Percentiles rank a stretch among this genome's conserved stretches.
These are phyloP conservation scores for Poa pratensis DNA, from an alignment of 176 grass and related monocot species.

Conservation along the genomic window DNA sequence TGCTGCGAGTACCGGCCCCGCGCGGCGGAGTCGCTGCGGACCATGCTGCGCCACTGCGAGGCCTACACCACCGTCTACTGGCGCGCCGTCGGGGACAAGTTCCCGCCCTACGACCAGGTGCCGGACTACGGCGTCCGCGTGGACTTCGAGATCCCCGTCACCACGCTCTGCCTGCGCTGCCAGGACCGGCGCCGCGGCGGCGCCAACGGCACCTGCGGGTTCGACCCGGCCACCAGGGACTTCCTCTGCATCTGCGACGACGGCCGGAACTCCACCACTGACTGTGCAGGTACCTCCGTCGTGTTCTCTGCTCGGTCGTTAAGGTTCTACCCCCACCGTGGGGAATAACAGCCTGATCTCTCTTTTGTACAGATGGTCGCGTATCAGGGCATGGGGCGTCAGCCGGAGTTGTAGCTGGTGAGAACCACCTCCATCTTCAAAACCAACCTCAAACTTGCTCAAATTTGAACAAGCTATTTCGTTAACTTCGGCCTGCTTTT, in stretches of 20 bases:
- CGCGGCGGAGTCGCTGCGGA: conserved; percentile 65
- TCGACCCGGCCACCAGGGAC: conserved; percentile 58
- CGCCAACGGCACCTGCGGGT: conserved; percentile 69
- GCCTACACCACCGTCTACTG: conserved; percentile 81
- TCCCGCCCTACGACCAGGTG: conserved; percentile 87
- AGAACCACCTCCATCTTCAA: not conserved
- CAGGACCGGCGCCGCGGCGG: conserved; percentile 58
- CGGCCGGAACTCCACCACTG: conserved; percentile 68
- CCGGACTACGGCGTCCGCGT: conserved; percentile 83
- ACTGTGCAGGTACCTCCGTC: conserved; percentile 65
- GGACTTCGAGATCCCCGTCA: conserved; percentile 92
- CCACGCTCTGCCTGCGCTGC: conserved; percentile 83
- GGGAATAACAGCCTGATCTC: not conserved
- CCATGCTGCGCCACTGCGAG: conserved; percentile 79
- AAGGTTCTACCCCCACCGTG: too few species aligned
- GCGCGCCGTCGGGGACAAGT: conserved; percentile 62
- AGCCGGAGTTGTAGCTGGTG: conserved; percentile 74
- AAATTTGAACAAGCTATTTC: not conserved
- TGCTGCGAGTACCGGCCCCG: conserved; percentile 81
- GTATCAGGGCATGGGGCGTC: conserved; percentile 52
- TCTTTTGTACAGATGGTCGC: conserved; percentile 32
- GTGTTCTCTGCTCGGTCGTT: not conserved
- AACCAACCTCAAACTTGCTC: not conserved
- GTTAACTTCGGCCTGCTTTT: not conserved
- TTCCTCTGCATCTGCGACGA: conserved; percentile 84